Evolutionary conservation across 2,329 filamentous ascomycete genomes (phyloP).

Genomic region (Cladosporium colombiae): DNA sequence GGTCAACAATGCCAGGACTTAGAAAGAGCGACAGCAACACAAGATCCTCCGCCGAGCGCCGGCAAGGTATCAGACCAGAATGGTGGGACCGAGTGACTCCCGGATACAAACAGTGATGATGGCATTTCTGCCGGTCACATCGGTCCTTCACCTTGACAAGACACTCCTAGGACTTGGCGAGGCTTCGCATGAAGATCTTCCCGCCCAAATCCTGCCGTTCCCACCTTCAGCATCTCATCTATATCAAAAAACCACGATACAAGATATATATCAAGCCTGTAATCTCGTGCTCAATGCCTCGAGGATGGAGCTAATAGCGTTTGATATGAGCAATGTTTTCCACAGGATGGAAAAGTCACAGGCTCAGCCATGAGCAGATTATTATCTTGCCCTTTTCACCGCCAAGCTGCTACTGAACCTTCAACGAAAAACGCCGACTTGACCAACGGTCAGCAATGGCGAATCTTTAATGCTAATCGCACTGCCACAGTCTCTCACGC

Average conservation of each 20-base stretch:
- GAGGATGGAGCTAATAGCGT: not conserved
- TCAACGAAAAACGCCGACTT: not conserved
- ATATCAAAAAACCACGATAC: not conserved
- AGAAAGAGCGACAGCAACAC: not conserved
- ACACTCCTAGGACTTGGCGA: not conserved
- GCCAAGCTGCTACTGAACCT: slow-evolving; percentile 6
- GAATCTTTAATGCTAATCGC: not conserved
- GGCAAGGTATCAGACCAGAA: not conserved
- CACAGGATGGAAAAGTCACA: not conserved
- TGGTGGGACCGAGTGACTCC: not conserved
- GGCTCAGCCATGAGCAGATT: not conserved
- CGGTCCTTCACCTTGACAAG: not conserved
- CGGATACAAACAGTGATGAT: not conserved
- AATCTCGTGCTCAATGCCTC: not conserved
- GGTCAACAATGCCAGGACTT: not conserved
- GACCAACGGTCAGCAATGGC: not conserved
- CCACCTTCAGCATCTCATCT: not conserved
- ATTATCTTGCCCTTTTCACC: not conserved
- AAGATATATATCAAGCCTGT: not conserved
- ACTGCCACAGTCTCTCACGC: not conserved
- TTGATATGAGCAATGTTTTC: not conserved
- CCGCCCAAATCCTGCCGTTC: not conserved
- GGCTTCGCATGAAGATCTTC: not conserved
- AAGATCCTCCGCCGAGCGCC: not conserved
- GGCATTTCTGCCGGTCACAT: not conserved